Evolutionary conservation across 305 asterid genomes (phyloP), one percentile per base, ranked within the genome.

Genomic region (Coffea humblotiana): DNA sequence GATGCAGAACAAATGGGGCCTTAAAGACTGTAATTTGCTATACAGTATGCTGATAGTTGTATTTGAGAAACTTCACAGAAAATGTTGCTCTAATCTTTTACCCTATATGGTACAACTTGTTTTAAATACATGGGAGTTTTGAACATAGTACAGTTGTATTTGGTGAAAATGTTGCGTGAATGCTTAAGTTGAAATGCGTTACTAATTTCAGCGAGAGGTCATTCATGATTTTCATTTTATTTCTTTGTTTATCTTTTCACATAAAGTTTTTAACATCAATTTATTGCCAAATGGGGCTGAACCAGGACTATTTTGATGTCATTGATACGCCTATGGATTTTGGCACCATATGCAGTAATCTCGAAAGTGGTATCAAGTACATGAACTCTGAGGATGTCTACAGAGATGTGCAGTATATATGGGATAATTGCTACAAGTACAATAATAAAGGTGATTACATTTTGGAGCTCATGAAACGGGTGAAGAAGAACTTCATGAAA

Each of bases 281-380:
- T 6, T 75, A 74, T 52, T 74, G 67, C 51, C 11, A 19, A 8
- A 18, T 75, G 68, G 65, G 65, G 54, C 52, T 56, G 49, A 75
- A 58, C 60, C 94, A 94, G 98, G 98, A 92, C 84, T 94, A 94
- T 84, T 92, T 92, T 81, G 97, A 94, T 80, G 94, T 94, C 79
- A 90, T 94, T 68, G 86, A 88, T 80, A 94, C 91, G 52, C 98
- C 98, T 18, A 94, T 94, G 98, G 98, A 94, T 86, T 92, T 94
- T 75, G 98, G 97, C 75, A 94, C 98, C 11, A 88, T 94, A 86
- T 90, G 97, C 84, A 89, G 84, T 83, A 94, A 92, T 86, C 92
- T 94, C 80, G 98, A 91, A 79, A 89, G 88, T 81, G 97, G 97
- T 47, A 76, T 56, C 15, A 94, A 91, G 86, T 94, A 94, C 91